Evolutionary conservation across 768 basidiomycete species (phyloP).

Genomic region (Multifurca ochricompacta): DNA sequence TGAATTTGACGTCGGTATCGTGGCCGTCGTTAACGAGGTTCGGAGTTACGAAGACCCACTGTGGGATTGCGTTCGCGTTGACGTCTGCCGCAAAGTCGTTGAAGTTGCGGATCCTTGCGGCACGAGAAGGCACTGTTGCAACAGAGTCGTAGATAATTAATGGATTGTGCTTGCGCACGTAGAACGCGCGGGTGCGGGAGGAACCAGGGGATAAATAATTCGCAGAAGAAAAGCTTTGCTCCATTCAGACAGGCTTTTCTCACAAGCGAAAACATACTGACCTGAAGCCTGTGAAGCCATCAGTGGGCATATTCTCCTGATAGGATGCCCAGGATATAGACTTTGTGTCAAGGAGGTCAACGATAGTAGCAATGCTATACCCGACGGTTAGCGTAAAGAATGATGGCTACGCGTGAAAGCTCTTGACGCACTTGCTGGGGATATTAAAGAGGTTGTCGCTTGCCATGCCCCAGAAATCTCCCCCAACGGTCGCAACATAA

Average conservation of each 20-base stretch:
- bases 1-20: slow-evolving; percentile 46
- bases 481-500: slow-evolving; percentile 7
- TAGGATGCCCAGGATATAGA: slow-evolving; percentile 5
- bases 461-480: slow-evolving; percentile 13
- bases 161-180: slow-evolving; percentile 51
- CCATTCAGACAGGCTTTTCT: background rate
- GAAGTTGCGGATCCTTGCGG: slow-evolving; percentile 46
- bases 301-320: slow-evolving; percentile 48
- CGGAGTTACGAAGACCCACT: slow-evolving; percentile 56
- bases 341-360: background rate
- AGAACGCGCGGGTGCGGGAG: slow-evolving; percentile 42
- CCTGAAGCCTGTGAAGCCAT: slow-evolving; percentile 31
- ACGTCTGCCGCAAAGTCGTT: slow-evolving; percentile 54
- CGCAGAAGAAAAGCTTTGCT: slow-evolving; percentile 27
- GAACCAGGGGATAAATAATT: slow-evolving; percentile 32
- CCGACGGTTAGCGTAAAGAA: background rate
- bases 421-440: slow-evolving; percentile 4
- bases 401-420: no score
- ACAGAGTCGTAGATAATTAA: slow-evolving; percentile 45
- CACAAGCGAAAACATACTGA: background rate
- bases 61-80: slow-evolving; percentile 40
- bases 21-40: slow-evolving; percentile 53
- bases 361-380: slow-evolving; percentile 1
- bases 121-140: slow-evolving; percentile 34
- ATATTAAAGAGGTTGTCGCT: slow-evolving; percentile 3